A percentile compares a stretch with the other conserved stretches of the same genome.
These are phyloP conservation scores for Colletotrichum melonis DNA, from an alignment of 2,329 filamentous ascomycete genomes.

Conservation along the genomic window DNA sequence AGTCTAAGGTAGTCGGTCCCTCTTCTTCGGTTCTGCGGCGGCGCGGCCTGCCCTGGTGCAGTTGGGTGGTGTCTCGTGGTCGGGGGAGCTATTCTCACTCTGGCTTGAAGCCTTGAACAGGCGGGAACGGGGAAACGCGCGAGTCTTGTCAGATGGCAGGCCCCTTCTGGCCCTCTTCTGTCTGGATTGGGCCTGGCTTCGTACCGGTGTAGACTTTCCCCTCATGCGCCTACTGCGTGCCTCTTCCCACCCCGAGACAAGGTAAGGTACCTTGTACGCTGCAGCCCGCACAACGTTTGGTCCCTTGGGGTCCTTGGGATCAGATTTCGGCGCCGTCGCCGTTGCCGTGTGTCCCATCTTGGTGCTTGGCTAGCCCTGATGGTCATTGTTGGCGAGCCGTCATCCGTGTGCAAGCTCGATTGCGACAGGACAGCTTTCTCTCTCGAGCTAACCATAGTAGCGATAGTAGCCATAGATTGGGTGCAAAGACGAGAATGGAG, in stretches of 20 bases:
- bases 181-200: not conserved
- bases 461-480: too few species aligned
- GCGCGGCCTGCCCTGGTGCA: too few species aligned
- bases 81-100: conserved; percentile 14
- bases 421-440: not conserved
- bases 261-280: too few species aligned
- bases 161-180: conserved; percentile 7
- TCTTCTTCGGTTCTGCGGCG: not conserved
- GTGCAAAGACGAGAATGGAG: not conserved
- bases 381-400: not conserved
- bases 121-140: not conserved
- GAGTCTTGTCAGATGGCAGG: conserved; percentile 1
- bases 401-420: not conserved
- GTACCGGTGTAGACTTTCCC: not conserved
- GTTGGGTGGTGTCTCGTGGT: not conserved
- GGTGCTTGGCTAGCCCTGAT: not conserved
- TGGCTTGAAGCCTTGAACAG: not conserved
- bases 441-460: not conserved
- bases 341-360: conserved; percentile 24
- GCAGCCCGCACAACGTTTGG: conserved; percentile 1
- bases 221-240: not conserved
- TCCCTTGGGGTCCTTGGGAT: not conserved
- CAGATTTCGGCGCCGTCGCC: not conserved
- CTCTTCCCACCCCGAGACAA: not conserved
- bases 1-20: not conserved